Evolutionary conservation across 192 early-diverging fungal genomes (phyloP).

Genomic region (Spinellus fusiger): DNA sequence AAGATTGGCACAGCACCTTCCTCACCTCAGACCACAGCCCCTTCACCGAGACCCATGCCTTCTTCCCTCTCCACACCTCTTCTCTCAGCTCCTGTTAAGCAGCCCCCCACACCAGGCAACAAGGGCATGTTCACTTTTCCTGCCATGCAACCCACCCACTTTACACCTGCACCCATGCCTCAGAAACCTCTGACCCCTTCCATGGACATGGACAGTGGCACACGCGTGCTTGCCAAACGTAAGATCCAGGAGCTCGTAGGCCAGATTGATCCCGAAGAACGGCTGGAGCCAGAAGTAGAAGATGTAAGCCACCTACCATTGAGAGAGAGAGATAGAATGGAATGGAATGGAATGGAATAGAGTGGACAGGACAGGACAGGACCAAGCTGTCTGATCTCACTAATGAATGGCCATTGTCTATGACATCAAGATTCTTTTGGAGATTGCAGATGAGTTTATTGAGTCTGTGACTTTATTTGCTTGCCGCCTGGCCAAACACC

Average conservation of each 20-base stretch:
- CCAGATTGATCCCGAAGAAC: constrained; percentile 74
- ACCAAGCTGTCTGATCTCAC: no score
- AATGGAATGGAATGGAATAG: neutral
- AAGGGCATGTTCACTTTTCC: neutral
- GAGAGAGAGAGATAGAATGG: neutral
- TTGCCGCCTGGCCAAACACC: constrained; percentile 78
- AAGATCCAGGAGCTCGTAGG: constrained; percentile 83
- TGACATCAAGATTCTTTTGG: constrained; percentile 59
- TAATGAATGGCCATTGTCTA: neutral
- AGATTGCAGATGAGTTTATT: constrained; percentile 85
- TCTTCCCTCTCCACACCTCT: neutral
- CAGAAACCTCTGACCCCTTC: neutral
- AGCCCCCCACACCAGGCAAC: neutral
- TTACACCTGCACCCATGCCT: neutral
- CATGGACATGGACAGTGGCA: constrained; percentile 22
- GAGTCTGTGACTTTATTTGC: constrained; percentile 78
- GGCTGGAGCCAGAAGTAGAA: constrained; percentile 78
- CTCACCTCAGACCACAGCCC: neutral
- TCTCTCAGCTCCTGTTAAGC: neutral
- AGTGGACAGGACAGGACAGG: no score
- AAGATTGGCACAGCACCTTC: neutral
- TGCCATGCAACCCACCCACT: neutral
- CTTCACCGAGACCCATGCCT: neutral
- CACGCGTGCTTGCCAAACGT: constrained; percentile 58
- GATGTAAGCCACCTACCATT: constrained; percentile 43